These are phyloP conservation scores for Cordyceps cicadae DNA, from an alignment of 2,329 filamentous ascomycete genomes.

Conservation along the genomic window DNA sequence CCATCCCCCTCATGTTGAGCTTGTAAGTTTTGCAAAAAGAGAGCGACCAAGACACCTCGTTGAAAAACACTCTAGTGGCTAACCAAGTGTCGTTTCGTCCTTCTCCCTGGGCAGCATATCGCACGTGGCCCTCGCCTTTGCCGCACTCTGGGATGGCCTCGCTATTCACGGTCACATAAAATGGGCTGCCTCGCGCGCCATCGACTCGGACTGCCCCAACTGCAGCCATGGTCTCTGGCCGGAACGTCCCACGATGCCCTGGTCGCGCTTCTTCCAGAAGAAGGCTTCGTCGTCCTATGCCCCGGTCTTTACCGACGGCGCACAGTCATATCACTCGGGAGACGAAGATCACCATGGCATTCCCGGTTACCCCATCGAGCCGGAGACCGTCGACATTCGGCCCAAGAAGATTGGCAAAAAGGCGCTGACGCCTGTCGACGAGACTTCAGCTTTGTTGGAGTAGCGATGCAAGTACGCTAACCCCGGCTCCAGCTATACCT, in stretches of 20 bases:
- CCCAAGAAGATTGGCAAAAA: conserved; percentile 8
- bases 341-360: not conserved
- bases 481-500: not conserved
- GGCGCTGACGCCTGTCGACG: not conserved
- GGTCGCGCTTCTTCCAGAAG: conserved; percentile 20
- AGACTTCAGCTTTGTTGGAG: conserved; percentile 5
- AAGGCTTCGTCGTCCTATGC: not conserved
- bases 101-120: conserved; percentile 22
- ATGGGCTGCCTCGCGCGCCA: conserved; percentile 30
- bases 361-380: not conserved
- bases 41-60: too few species aligned
- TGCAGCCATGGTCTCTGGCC: conserved; percentile 31
- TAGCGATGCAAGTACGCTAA: not conserved
- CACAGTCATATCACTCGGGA: conserved; percentile 8
- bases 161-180: conserved; percentile 31
- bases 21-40: conserved; percentile 24
- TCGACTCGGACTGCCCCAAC: conserved; percentile 33
- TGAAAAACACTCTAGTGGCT: not conserved
- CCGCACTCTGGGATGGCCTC: conserved; percentile 32
- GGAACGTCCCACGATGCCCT: conserved; percentile 28
- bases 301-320: conserved; percentile 10
- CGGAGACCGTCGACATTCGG: conserved; percentile 1
- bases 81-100: not conserved
- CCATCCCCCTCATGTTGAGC: conserved; percentile 32
- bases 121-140: conserved; percentile 29